A percentile compares a stretch with the other conserved stretches of the same genome.
These are phyloP conservation scores for Salix dunnii DNA, from an alignment of 345 rosid genomes.

Conservation along the genomic window DNA sequence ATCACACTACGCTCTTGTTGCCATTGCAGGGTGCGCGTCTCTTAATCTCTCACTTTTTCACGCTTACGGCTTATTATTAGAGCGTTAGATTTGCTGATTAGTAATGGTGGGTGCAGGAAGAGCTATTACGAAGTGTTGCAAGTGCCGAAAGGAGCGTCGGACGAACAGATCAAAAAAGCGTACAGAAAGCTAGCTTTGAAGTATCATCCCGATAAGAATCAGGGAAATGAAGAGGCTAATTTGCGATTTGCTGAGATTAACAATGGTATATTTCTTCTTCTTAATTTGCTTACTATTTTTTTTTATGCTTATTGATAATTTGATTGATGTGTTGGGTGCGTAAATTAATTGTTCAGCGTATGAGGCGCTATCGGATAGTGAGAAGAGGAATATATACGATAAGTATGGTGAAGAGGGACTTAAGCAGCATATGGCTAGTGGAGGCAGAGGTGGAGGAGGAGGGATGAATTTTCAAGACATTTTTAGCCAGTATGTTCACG, in stretches of 20 bases:
- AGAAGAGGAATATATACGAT: conserved; percentile 82
- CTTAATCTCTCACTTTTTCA: not conserved
- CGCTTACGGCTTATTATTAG: not conserved
- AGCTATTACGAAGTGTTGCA: conserved; percentile 90
- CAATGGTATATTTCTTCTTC: conserved; percentile 50
- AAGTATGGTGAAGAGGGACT: conserved; percentile 94
- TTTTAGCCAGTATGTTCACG: conserved; percentile 46
- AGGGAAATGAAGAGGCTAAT: conserved; percentile 85
- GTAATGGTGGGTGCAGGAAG: conserved; percentile 51
- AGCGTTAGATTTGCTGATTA: not conserved
- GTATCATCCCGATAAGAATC: conserved; percentile 98
- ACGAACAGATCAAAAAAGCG: conserved; percentile 96
- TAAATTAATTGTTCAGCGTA: conserved; percentile 51
- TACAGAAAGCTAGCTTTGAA: conserved; percentile 94
- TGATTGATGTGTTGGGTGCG: conserved; percentile 8
- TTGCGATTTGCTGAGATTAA: conserved; percentile 85
- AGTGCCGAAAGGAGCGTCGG: conserved; percentile 87
- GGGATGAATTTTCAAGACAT: conserved; percentile 66
- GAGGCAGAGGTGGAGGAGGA: conserved; percentile 77
- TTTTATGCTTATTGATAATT: not conserved
- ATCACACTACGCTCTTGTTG: conserved; percentile 40
- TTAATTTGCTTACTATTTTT: not conserved
- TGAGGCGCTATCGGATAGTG: conserved; percentile 88
- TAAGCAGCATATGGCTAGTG: conserved; percentile 85
- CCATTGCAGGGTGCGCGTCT: conserved; percentile 55